Base-by-base conservation (phyloP, 176 grass and related monocot genomes). In the Bolboschoenus planiculmis region DNA sequence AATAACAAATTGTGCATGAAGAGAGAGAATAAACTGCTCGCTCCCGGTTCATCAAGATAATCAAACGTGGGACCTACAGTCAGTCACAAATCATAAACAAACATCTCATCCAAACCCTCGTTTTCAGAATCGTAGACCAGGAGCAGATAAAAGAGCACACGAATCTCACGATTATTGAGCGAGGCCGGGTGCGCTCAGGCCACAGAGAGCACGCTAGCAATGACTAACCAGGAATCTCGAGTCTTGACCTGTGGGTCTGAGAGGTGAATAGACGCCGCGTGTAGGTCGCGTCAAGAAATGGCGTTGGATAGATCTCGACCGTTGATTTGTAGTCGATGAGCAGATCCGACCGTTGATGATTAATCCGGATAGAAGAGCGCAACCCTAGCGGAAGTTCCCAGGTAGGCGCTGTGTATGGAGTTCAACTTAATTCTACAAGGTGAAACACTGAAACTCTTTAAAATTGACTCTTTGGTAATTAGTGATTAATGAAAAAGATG, bases 301-400 rank as follows among this genome's bases (percentile, higher is more conserved):
- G 21, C 36, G 9, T 46, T 13, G 5, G 10, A 46, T 26, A 24
- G 1, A 72, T 43, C 3, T 43, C 61, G 20, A 4, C 67, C 39
- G 67, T 72, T 26, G n/a, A 46, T 44, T 43, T 72, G 1, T 13
- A 72, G 0, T 5, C 3, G 4, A 44, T 27, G 10, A 7, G 10
- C 8, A 46, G 21, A 72, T 72, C 39, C 9, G 39, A 72, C 67
- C 67, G 67, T 72, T 46, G 4, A 0, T 26, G 39, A 23, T 72
- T 46, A 14, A 72, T 72, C 67, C 40, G 44, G 39, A 72, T 46
- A 72, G 40, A 44, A 64, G 7, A 46, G 37, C 39, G 40, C 67
- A 72, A 72, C 67, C 67, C 67, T 72, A 72, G 39, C 21, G n/a
- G 67, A 72, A 72, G 66, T 72, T 72, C 10, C 35, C 67, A 46